Evolutionary conservation across 1,284 basidiomycete species (phyloP).

Genomic region (Apiotrichum siamense): DNA sequence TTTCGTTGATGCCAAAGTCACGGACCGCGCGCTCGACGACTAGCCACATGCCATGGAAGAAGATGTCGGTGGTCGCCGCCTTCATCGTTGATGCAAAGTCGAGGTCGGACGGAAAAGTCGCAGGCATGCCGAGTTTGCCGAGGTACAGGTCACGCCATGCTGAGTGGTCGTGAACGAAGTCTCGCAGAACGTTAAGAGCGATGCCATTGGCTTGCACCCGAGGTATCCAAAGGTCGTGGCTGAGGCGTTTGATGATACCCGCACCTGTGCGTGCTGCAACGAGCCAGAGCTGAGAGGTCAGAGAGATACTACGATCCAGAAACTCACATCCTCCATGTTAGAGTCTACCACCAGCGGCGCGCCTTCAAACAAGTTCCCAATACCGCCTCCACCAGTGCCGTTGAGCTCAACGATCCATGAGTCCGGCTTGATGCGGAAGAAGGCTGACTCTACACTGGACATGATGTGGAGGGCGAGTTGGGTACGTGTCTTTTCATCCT

Average conservation of each 20-base stretch:
- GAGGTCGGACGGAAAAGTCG: slow-evolving; percentile 61
- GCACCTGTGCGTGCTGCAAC: slow-evolving; percentile 69
- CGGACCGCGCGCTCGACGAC: slow-evolving; percentile 53
- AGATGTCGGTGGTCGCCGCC: slow-evolving; percentile 73
- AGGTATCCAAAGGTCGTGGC: slow-evolving; percentile 69
- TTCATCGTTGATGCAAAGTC: slow-evolving; percentile 77
- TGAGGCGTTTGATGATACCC: slow-evolving; percentile 68
- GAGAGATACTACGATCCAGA: background rate
- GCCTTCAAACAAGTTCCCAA: background rate
- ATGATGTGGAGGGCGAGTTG: slow-evolving; percentile 52
- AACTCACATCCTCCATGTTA: background rate
- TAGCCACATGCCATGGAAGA: slow-evolving; percentile 79
- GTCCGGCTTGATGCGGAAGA: slow-evolving; percentile 58
- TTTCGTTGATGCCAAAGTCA: slow-evolving; percentile 72
- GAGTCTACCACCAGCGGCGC: background rate
- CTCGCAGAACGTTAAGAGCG: slow-evolving; percentile 57
- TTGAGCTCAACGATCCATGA: slow-evolving; percentile 4
- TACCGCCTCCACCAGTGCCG: slow-evolving; percentile 2
- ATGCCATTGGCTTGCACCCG: slow-evolving; percentile 68
- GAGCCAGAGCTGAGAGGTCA: slow-evolving; percentile 39
- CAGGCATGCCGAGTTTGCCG: slow-evolving; percentile 71
- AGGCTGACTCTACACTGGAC: slow-evolving; percentile 55
- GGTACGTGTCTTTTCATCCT: slow-evolving; percentile 20
- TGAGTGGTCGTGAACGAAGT: slow-evolving; percentile 58
- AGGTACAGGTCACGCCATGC: slow-evolving; percentile 73